These are phyloP conservation scores for Pelargonium citronellum DNA, from an alignment of 441 rosid genomes.

Conservation along the genomic window DNA sequence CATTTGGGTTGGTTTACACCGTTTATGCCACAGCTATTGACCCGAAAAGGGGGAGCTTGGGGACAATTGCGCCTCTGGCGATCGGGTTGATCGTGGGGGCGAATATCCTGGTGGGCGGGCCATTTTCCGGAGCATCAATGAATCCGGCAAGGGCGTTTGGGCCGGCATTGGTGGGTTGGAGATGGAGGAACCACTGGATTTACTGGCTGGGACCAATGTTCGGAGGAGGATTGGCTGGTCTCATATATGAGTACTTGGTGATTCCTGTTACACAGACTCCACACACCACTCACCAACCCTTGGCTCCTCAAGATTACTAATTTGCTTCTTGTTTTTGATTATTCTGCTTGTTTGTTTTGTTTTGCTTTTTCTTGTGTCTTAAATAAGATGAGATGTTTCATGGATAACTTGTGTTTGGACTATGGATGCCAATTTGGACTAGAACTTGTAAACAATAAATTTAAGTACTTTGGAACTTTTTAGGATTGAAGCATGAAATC, in stretches of 20 bases:
- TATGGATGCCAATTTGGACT: no score
- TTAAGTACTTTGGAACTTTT: no score
- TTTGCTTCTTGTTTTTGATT: not conserved
- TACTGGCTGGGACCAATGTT: slow-evolving; percentile 75
- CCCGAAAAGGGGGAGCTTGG: slow-evolving; percentile 71
- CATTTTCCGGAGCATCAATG: slow-evolving; percentile 75
- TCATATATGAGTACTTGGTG: slow-evolving; percentile 55
- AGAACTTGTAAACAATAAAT: no score
- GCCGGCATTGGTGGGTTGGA: slow-evolving; percentile 82
- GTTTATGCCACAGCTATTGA: slow-evolving; percentile 39
- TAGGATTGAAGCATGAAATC: no score
- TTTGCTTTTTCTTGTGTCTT: no score
- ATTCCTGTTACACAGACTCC: slow-evolving; percentile 48
- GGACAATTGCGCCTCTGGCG: slow-evolving; percentile 63
- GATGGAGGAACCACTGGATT: slow-evolving; percentile 82
- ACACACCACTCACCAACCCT: slow-evolving; percentile 58
- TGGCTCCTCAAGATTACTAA: slow-evolving; percentile 76
- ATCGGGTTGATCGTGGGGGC: slow-evolving; percentile 65
- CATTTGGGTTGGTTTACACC: slow-evolving; percentile 39
- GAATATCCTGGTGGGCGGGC: slow-evolving; percentile 67
- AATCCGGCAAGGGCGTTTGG: slow-evolving; percentile 80
- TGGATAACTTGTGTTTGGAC: no score
- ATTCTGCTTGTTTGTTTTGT: no score
- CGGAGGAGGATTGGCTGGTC: slow-evolving; percentile 60
- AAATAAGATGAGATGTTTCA: no score